phyloP scores from a whole-genome alignment of 768 basidiomycete species.

The Tephrocybe rancida region DNA sequence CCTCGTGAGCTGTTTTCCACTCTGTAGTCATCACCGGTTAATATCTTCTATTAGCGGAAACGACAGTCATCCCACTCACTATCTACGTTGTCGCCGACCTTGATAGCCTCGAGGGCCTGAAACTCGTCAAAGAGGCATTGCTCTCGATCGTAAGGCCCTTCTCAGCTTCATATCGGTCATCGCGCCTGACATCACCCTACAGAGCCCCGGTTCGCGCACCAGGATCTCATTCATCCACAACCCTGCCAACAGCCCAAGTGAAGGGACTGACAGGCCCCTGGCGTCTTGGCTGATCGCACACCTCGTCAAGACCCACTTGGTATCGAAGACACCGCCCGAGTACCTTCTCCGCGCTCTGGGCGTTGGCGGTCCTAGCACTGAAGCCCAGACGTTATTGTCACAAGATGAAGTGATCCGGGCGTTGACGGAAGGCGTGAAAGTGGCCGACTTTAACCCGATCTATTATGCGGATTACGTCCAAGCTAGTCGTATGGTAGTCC shows the following conservation, averaged over 20 bases:
- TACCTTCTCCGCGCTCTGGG: constrained; percentile 44
- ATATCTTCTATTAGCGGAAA: constrained; percentile 24
- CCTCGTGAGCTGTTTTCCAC: constrained; percentile 45
- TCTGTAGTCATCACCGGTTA: background rate
- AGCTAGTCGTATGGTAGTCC: constrained; percentile 48
- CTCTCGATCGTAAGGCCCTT: constrained; percentile 55
- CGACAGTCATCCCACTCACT: constrained; percentile 43
- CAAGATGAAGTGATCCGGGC: constrained; percentile 30
- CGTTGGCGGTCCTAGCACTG: constrained; percentile 20
- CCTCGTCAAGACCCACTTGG: constrained; percentile 41
- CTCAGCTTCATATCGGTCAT: constrained; percentile 9
- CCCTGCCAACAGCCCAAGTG: constrained; percentile 35
- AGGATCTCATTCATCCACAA: constrained; percentile 84
- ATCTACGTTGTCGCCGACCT: constrained; percentile 78
- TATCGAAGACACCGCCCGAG: constrained; percentile 40
- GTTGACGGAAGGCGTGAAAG: constrained; percentile 34
- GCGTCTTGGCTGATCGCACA: constrained; percentile 52
- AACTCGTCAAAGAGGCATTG: constrained; percentile 68
- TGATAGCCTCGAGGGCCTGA: constrained; percentile 59
- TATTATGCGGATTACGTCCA: constrained; percentile 46
- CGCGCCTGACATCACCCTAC: background rate
- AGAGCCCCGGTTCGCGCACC: constrained; percentile 49
- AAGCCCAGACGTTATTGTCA: constrained; percentile 41
- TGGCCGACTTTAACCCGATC: constrained; percentile 32
- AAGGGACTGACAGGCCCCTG: constrained; percentile 20